A percentile compares a stretch with the other conserved stretches of the same genome.
Conservation (phyloP, 768 basidiomycete genomes). For the Kwoniella dejecticola region DNA sequence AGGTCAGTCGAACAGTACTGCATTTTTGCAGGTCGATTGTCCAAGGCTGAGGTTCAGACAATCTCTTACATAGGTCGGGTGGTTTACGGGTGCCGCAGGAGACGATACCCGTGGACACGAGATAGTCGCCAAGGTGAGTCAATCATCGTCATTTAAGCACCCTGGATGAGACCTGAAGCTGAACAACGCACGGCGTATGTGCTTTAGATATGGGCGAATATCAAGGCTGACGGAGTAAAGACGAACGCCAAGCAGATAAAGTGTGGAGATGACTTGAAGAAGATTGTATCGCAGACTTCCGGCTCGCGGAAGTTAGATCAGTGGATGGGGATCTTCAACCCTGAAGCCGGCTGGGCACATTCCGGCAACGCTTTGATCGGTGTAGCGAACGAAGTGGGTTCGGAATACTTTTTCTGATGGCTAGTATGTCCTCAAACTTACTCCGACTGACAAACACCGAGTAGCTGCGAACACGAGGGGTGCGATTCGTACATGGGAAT, state of each 20-base stretch:
- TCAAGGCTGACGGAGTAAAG: not conserved
- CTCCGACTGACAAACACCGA: too few species aligned
- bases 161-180: not conserved
- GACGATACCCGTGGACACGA: slow-evolving; percentile 1
- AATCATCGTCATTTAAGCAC: not conserved
- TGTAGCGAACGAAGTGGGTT: slow-evolving; percentile 1
- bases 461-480: not conserved
- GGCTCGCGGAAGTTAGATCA: not conserved
- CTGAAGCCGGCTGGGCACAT: slow-evolving; percentile 12
- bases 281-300: slow-evolving; percentile 2
- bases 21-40: too few species aligned
- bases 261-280: slow-evolving; percentile 1
- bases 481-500: slow-evolving; percentile 3
- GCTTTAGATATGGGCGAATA: slow-evolving; percentile 11
- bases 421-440: too few species aligned
- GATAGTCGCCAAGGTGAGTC: slow-evolving; percentile 4
- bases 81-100: slow-evolving; percentile 8
- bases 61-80: slow-evolving; percentile 9
- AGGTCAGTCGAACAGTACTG: not conserved
- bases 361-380: slow-evolving; percentile 1
- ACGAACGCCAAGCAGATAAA: slow-evolving; percentile 1
- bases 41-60: too few species aligned
- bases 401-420: too few species aligned
- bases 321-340: slow-evolving; percentile 4
- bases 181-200: not conserved